Conservation (phyloP, 192 early-diverging fungal genomes). For the Coemansia sp. region DNA sequence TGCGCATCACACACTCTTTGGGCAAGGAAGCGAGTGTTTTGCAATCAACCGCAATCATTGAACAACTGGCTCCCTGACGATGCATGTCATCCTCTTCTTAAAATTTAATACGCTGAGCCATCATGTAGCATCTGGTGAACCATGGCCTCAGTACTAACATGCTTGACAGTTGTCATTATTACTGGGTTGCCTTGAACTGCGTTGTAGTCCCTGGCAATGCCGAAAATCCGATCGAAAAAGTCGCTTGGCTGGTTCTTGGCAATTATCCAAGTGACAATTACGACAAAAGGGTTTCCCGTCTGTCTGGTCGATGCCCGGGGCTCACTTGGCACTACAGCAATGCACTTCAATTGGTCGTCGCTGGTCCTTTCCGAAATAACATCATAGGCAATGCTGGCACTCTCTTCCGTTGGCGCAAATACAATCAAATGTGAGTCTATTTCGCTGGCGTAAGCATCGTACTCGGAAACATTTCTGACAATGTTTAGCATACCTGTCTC, state of each 20-base stretch:
- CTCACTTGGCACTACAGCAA: not conserved
- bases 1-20: not conserved
- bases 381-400: not conserved
- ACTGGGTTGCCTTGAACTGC: not conserved
- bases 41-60: not conserved
- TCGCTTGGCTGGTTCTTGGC: not conserved
- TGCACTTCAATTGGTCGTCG: not conserved
- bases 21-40: not conserved
- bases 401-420: not conserved
- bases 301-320: not conserved
- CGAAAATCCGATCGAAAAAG: not conserved
- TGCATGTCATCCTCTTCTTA: not conserved
- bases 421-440: not conserved
- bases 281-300: not conserved
- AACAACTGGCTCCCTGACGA: not conserved
- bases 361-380: not conserved
- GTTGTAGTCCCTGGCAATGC: not conserved
- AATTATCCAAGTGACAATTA: not conserved
- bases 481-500: not conserved
- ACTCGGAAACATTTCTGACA: not conserved
- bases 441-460: not conserved
- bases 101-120: not conserved
- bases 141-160: not conserved
- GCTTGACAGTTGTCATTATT: not conserved
- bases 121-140: not conserved